A percentile compares a stretch with the other conserved stretches of the same genome.
These are phyloP conservation scores for Acacia crassicarpa DNA, from an alignment of 306 rosid genomes.

Conservation along the genomic window DNA sequence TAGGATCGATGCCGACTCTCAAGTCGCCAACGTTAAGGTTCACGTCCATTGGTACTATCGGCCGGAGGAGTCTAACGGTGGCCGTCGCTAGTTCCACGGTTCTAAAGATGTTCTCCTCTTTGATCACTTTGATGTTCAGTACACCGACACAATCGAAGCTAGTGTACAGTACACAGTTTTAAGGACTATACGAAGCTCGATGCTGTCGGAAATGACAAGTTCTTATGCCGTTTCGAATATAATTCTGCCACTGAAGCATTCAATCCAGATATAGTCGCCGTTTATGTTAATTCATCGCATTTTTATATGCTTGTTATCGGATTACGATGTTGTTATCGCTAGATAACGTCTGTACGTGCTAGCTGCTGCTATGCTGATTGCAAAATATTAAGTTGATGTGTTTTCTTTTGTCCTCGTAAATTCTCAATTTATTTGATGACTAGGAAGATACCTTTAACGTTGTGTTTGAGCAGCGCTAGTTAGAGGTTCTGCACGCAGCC, in stretches of 20 bases:
- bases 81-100: constrained; percentile 96
- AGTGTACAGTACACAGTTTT: constrained; percentile 91
- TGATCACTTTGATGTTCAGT: constrained; percentile 87
- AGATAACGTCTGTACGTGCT: neutral
- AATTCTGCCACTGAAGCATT: constrained; percentile 88
- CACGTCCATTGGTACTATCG: constrained; percentile 96
- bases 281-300: constrained; percentile 49
- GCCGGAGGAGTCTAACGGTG: constrained; percentile 97
- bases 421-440: neutral
- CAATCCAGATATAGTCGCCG: constrained; percentile 95
- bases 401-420: neutral
- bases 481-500: neutral
- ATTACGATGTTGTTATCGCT: neutral
- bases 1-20: constrained; percentile 83
- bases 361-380: too few relatives aligned
- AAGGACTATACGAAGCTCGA: constrained; percentile 94
- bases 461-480: constrained; percentile 5
- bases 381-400: neutral
- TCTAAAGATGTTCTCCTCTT: constrained; percentile 93
- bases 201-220: constrained; percentile 93
- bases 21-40: constrained; percentile 86
- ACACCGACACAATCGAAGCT: constrained; percentile 88
- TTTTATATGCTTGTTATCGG: neutral
- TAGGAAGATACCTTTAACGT: neutral
- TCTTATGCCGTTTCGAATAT: constrained; percentile 97